Conservation (phyloP, 306 rosid genomes). For the Pyrus pyrifolia region DNA sequence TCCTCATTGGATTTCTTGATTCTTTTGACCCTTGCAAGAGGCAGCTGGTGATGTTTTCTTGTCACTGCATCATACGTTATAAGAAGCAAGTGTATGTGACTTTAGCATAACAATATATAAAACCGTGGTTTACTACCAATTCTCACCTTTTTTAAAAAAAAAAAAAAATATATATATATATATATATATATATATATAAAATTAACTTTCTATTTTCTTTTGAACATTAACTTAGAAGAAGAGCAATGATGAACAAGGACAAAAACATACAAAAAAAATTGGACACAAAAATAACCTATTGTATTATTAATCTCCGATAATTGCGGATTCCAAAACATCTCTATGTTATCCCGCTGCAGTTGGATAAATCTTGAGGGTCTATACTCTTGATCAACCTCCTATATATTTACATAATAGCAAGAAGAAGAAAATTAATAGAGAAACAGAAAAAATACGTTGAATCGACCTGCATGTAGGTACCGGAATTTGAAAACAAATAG, state of each 20-base stretch:
- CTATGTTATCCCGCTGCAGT: constrained; percentile 7
- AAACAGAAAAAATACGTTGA: background rate
- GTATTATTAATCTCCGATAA: constrained; percentile 3
- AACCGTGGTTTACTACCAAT: too few species aligned
- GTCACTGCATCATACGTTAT: constrained; percentile 3
- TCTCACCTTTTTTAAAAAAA: too few species aligned
- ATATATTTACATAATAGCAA: background rate
- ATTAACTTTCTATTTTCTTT: too few species aligned
- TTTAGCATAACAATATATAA: too few species aligned
- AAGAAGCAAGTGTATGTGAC: background rate
- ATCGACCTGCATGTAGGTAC: background rate
- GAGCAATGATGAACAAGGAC: too few species aligned
- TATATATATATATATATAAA: too few species aligned
- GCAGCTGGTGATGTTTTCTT: constrained; percentile 25
- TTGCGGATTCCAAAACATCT: constrained; percentile 25
- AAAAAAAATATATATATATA: too few species aligned
- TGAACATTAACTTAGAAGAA: too few species aligned
- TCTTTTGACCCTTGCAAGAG: constrained; percentile 26
- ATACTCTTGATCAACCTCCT: constrained; percentile 1
- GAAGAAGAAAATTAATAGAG: background rate
- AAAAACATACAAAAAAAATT: too few species aligned
- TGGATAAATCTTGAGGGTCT: background rate
- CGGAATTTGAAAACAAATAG: background rate
- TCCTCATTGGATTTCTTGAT: constrained; percentile 19
- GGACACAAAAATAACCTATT: constrained; percentile 14